phyloP scores from a whole-genome alignment of 345 rosid genomes.

The Corymbia maculata region DNA sequence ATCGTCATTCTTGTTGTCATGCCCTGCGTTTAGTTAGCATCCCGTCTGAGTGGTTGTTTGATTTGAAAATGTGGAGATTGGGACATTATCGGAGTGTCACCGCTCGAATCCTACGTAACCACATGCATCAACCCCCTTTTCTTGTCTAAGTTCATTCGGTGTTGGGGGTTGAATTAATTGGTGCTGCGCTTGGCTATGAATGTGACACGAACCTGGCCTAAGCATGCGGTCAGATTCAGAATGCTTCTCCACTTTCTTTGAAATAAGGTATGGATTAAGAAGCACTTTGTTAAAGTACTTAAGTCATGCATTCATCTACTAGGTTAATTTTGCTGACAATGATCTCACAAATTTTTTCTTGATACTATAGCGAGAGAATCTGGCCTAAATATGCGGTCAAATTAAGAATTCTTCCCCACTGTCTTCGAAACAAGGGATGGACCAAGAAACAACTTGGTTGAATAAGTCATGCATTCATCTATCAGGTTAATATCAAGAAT shows the following conservation, averaged over 20 bases:
- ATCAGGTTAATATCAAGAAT: background rate
- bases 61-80: background rate
- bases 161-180: background rate
- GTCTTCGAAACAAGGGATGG: background rate
- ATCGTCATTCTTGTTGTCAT: background rate
- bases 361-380: too few species aligned
- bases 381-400: background rate
- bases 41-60: background rate
- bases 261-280: background rate
- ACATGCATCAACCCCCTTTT: background rate
- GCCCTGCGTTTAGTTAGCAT: background rate
- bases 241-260: background rate
- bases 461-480: background rate
- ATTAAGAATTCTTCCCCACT: background rate
- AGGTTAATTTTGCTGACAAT: background rate
- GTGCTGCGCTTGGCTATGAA: background rate
- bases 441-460: background rate
- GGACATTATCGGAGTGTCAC: background rate
- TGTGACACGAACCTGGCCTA: background rate
- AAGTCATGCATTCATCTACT: background rate
- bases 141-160: background rate
- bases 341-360: too few species aligned
- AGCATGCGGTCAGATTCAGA: background rate
- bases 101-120: background rate
- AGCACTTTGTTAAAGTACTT: background rate